Base-by-base conservation (phyloP, 2,329 filamentous ascomycete species). In the Neodidymelliopsis sp. region DNA sequence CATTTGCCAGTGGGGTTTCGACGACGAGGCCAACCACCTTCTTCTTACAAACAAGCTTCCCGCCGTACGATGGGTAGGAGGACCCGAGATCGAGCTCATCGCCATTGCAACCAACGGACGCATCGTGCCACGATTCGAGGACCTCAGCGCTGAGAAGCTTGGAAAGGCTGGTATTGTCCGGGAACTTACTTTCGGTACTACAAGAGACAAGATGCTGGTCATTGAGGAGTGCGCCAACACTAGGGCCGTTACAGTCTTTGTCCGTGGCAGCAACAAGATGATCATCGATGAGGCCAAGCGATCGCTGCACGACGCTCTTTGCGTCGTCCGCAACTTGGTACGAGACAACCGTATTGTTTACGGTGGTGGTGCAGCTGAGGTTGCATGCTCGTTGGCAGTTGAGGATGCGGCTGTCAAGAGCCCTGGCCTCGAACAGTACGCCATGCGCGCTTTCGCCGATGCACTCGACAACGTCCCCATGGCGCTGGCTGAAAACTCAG, bases 191-290 rank as follows among this genome's bases (percentile, higher is more conserved):
- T 99, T 99, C 68, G 94, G 94, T 66, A 99, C 94, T 2, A 99
- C 94, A 31, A 85, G 94, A 69, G 94, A 99, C 77, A 97, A 99
- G 85, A 99, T 99, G 94, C 81, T 99, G 65, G 90, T 99, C 48
- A 99, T 99, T 65, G 95, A 99, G 78, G 94, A 99, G 77, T 99
- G 94, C 72, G 94, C 95, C 69, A 99, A 99, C 79, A 96, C 91
- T 49, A 83, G 94, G 66, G 94, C 94, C 33, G 95, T 99, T 53
- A 99, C 94, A 2, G 86, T 96, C 45, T 99, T 99, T 74, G 90
- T 99, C 53, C 84, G 94, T 68, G 94, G 94, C 68, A 96, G 91
- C 81, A 99, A 99, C 84, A 99, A 97, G 83, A 99, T 99, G 94
- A 96, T 99, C 74, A 97, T 99, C 73, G 95, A 99, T 71, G 95